These are phyloP conservation scores for Plectosphaerella cucumerina DNA, from an alignment of 2,329 filamentous ascomycete species.

Conservation along the genomic window DNA sequence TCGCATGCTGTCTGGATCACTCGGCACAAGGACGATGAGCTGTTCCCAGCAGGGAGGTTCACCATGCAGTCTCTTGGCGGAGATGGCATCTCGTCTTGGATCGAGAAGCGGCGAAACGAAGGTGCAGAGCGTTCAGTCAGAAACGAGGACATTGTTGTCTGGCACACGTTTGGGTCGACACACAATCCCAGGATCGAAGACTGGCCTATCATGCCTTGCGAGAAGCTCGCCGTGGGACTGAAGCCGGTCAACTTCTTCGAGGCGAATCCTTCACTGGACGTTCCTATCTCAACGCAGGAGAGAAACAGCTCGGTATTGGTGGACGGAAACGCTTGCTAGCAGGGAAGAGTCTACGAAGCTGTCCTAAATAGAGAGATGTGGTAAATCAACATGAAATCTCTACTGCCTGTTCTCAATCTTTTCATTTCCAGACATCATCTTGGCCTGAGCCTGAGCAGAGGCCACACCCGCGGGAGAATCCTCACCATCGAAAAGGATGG, in stretches of 20 bases:
- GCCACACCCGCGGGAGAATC: slow-evolving; percentile 8
- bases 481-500: slow-evolving; percentile 9
- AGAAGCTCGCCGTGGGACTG: slow-evolving; percentile 46
- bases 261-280: slow-evolving; percentile 46
- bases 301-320: slow-evolving; percentile 26
- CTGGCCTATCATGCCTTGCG: slow-evolving; percentile 65
- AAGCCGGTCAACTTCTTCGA: slow-evolving; percentile 52
- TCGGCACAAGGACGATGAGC: slow-evolving; percentile 35
- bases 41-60: slow-evolving; percentile 36
- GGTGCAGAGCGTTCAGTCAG: slow-evolving; percentile 36
- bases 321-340: background rate
- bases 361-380: too few relatives aligned
- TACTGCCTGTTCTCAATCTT: too few relatives aligned
- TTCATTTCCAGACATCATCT: background rate
- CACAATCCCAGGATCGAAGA: slow-evolving; percentile 63
- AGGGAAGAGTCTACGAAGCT: too few relatives aligned
- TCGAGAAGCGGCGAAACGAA: slow-evolving; percentile 24
- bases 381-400: too few relatives aligned
- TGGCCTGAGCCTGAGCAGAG: slow-evolving; percentile 2
- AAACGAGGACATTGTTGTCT: slow-evolving; percentile 51
- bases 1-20: slow-evolving; percentile 42
- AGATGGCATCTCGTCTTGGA: slow-evolving; percentile 35
- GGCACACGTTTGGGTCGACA: slow-evolving; percentile 57
- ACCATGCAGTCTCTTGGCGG: slow-evolving; percentile 43
- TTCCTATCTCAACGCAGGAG: slow-evolving; percentile 34